Percentiles rank a stretch among this genome's conserved stretches.
phyloP scores from a whole-genome alignment of 148 eudicot genomes.

The Agrostemma githago region DNA sequence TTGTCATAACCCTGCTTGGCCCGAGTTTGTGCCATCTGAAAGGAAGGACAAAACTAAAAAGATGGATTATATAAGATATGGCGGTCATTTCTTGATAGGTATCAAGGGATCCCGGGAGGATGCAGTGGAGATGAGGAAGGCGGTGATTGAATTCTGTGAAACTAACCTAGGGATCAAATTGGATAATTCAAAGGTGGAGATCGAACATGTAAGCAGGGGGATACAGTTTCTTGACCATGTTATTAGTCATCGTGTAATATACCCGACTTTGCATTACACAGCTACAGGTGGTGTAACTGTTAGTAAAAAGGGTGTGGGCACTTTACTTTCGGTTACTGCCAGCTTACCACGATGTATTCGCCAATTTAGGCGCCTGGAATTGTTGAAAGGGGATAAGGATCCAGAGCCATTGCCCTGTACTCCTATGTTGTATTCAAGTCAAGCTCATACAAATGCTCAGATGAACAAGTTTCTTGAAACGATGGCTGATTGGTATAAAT shows the following conservation, averaged over 20 bases:
- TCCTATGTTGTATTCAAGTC: conserved; percentile 91
- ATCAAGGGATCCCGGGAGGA: conserved; percentile 88
- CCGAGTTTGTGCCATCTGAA: conserved; percentile 92
- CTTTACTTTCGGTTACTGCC: conserved; percentile 94
- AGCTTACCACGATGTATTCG: conserved; percentile 77
- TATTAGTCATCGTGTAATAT: conserved; percentile 67
- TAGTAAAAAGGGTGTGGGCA: conserved; percentile 84
- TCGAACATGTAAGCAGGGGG: conserved; percentile 85
- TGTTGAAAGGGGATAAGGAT: conserved; percentile 86
- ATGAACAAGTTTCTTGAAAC: conserved; percentile 98
- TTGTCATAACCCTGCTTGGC: conserved; percentile 93
- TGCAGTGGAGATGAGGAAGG: conserved; percentile 61
- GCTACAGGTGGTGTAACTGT: conserved; percentile 68
- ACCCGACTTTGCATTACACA: conserved; percentile 88
- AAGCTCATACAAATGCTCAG: conserved; percentile 92
- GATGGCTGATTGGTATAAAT: conserved; percentile 96
- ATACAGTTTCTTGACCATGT: conserved; percentile 81
- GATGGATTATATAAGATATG: conserved; percentile 86
- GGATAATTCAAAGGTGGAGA: conserved; percentile 76
- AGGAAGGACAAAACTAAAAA: conserved; percentile 72
- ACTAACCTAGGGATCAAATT: conserved; percentile 48
- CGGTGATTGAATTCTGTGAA: conserved; percentile 56
- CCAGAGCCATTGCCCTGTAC: conserved; percentile 94
- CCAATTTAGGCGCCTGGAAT: conserved; percentile 56
- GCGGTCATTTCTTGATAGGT: conserved; percentile 82